phyloP scores from a whole-genome alignment of 768 basidiomycete genomes.

The Cytidiella melzeri region DNA sequence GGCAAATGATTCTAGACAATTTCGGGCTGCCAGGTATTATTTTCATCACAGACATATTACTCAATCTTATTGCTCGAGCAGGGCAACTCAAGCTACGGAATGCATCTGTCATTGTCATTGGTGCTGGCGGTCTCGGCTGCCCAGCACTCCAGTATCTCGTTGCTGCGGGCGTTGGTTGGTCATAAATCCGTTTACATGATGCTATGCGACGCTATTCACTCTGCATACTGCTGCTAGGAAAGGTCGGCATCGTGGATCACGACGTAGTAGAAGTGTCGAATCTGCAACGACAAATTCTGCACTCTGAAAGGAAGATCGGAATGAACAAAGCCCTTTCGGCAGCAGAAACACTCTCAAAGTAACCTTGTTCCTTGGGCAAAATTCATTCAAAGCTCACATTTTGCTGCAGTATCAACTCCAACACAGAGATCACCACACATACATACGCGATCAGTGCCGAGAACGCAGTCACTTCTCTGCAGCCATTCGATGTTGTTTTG shows the following conservation, averaged over 20 bases:
- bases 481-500: constrained; percentile 67
- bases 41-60: background rate
- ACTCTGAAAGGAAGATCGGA: constrained; percentile 65
- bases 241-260: constrained; percentile 82
- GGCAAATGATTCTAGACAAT: constrained; percentile 92
- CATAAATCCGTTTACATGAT: background rate
- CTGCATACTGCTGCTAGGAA: constrained; percentile 40
- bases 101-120: constrained; percentile 80
- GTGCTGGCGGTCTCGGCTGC: constrained; percentile 95
- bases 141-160: constrained; percentile 92
- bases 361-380: constrained; percentile 8
- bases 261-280: constrained; percentile 87
- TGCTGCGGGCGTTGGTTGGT: constrained; percentile 84
- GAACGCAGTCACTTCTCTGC: constrained; percentile 61
- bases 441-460: constrained; percentile 45
- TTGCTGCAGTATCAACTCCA: constrained; percentile 65
- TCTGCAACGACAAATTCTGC: constrained; percentile 89
- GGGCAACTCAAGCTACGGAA: constrained; percentile 79
- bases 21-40: constrained; percentile 75
- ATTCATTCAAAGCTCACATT: background rate
- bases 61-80: constrained; percentile 23
- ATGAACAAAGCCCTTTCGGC: constrained; percentile 81
- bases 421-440: constrained; percentile 51
- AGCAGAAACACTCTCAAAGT: constrained; percentile 62
- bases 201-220: constrained; percentile 5